phyloP scores from a whole-genome alignment of 2,329 filamentous ascomycete species.

The Thelonectria olida region DNA sequence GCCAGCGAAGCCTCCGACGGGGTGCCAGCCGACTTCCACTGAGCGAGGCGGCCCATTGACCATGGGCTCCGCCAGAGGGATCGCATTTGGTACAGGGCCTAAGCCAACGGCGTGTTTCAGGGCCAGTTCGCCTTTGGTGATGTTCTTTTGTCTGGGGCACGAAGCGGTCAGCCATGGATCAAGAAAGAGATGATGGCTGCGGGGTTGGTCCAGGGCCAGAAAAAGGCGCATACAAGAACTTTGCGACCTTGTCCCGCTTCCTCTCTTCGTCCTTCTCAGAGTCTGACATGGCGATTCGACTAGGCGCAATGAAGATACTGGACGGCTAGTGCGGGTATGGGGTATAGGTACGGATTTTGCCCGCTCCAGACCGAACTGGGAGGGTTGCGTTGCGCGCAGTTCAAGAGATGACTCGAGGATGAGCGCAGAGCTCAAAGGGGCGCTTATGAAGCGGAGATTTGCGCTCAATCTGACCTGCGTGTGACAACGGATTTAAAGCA shows the following conservation, averaged over 20 bases:
- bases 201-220: conserved; percentile 4
- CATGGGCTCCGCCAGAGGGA: conserved; percentile 41
- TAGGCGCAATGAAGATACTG: not conserved
- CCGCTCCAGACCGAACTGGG: not conserved
- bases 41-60: conserved; percentile 43
- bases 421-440: not conserved
- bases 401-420: not conserved
- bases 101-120: conserved; percentile 48
- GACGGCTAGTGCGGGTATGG: not conserved
- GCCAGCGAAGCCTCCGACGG: conserved; percentile 63
- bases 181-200: not conserved
- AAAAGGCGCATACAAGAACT: conserved; percentile 45
- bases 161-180: conserved; percentile 10
- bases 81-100: conserved; percentile 43
- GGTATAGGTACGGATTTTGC: not conserved
- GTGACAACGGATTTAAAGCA: too few species aligned
- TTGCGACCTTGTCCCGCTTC: conserved; percentile 44
- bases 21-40: conserved; percentile 67
- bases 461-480: not conserved
- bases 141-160: conserved; percentile 40
- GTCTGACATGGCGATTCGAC: not conserved
- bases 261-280: conserved; percentile 34
- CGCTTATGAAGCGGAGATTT: not conserved
- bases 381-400: not conserved
- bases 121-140: conserved; percentile 47